Conservation (phyloP, 352 stramenopile species). For the Phytophthora hybrid region DNA sequence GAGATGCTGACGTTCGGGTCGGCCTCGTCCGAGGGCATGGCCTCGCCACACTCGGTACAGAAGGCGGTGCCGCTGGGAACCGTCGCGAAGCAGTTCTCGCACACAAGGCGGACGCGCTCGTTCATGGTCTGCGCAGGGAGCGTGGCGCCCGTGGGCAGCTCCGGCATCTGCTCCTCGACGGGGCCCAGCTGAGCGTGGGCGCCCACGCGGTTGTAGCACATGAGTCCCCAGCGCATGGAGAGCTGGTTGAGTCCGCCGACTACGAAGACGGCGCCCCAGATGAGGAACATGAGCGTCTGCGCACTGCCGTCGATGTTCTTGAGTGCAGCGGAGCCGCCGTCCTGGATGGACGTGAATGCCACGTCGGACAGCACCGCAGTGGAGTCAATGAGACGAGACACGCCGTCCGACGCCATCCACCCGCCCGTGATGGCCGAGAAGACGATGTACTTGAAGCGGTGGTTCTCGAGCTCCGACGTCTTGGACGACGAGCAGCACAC, state of each 20-base stretch:
- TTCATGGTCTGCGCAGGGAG: constrained; percentile 56
- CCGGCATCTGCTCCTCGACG: constrained; percentile 74
- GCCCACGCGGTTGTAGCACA: constrained; percentile 92
- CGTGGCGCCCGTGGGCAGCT: constrained; percentile 78
- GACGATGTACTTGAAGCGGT: constrained; percentile 91
- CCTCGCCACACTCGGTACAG: constrained; percentile 90
- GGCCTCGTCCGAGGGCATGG: constrained; percentile 79
- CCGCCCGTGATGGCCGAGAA: constrained; percentile 76
- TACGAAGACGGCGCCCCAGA: constrained; percentile 74
- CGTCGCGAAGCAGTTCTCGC: constrained; percentile 91
- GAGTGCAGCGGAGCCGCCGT: constrained; percentile 58
- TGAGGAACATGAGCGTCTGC: constrained; percentile 81
- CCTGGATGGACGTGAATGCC: constrained; percentile 72
- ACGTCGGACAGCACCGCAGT: constrained; percentile 67
- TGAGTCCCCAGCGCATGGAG: constrained; percentile 86
- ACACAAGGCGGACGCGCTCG: constrained; percentile 85
- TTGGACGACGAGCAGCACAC: constrained; percentile 84
- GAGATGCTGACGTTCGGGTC: constrained; percentile 89
- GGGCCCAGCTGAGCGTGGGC: constrained; percentile 71
- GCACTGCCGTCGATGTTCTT: constrained; percentile 58
- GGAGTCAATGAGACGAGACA: constrained; percentile 77
- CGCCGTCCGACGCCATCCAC: constrained; percentile 79
- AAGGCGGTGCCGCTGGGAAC: constrained; percentile 85
- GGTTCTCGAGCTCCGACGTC: constrained; percentile 85
- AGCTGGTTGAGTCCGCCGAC: constrained; percentile 82